Conservation (phyloP, 768 basidiomycete genomes). For the Paxillus ammoniavirescens region DNA sequence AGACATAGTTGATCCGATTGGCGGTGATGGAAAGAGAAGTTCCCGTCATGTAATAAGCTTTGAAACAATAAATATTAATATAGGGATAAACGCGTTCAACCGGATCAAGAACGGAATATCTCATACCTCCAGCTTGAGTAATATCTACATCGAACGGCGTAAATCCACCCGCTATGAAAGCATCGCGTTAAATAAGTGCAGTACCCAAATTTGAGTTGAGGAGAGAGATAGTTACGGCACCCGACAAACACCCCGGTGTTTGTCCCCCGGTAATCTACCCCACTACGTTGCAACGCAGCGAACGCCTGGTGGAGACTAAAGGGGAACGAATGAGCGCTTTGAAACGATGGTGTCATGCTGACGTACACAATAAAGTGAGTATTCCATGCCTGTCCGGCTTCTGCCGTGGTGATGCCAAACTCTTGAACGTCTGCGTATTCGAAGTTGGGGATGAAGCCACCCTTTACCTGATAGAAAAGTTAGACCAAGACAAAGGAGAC, state of each 20-base stretch:
- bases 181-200: slow-evolving; percentile 18
- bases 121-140: slow-evolving; percentile 29
- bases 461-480: background rate
- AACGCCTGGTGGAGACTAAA: slow-evolving; percentile 21
- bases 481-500: background rate
- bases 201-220: slow-evolving; percentile 14
- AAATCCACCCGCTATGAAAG: background rate
- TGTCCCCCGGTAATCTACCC: slow-evolving; percentile 37
- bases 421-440: slow-evolving; percentile 14
- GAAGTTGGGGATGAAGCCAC: background rate
- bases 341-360: background rate
- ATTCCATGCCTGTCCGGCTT: background rate
- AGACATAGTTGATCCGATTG: slow-evolving; percentile 18
- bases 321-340: background rate
- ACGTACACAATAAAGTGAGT: background rate
- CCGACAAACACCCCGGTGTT: slow-evolving; percentile 38
- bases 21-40: background rate
- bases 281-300: slow-evolving; percentile 39
- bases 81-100: slow-evolving; percentile 10
- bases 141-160: slow-evolving; percentile 25
- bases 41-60: slow-evolving; percentile 40
- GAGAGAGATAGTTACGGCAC: no score
- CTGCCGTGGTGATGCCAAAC: slow-evolving; percentile 31
- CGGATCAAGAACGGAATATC: no score
- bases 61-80: slow-evolving; percentile 28